Evolutionary conservation across 2,329 filamentous ascomycete species (phyloP).

Genomic region (Immersiporthe knoxdaviesiana): DNA sequence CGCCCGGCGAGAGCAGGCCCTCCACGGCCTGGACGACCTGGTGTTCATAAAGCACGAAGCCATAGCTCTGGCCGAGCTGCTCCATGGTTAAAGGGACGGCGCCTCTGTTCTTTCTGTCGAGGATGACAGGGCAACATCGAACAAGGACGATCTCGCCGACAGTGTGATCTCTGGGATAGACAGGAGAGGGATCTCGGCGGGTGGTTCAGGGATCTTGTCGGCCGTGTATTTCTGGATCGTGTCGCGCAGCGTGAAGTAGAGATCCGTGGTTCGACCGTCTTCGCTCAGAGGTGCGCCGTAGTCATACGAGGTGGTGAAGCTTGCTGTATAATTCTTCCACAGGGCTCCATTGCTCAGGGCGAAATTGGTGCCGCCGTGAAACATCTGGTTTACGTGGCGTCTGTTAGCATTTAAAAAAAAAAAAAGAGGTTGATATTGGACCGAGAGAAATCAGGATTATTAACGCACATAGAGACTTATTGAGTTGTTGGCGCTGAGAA

Average conservation of each 20-base stretch:
- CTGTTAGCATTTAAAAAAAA: neutral
- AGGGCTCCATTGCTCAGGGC: slow-evolving; percentile 51
- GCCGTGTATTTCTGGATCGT: slow-evolving; percentile 44
- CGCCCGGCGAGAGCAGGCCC: slow-evolving; percentile 46
- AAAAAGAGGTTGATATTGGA: no score
- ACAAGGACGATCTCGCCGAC: slow-evolving; percentile 43
- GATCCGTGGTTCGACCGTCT: slow-evolving; percentile 48
- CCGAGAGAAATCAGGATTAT: no score
- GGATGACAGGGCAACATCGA: slow-evolving; percentile 40
- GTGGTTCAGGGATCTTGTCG: slow-evolving; percentile 43
- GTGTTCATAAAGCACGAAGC: slow-evolving; percentile 49
- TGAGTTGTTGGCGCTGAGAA: slow-evolving; percentile 44
- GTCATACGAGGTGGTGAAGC: slow-evolving; percentile 53
- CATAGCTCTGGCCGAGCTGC: slow-evolving; percentile 47
- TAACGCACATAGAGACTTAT: slow-evolving; percentile 48
- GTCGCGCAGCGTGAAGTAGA: slow-evolving; percentile 47
- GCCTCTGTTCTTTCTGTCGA: slow-evolving; percentile 30
- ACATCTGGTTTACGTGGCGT: slow-evolving; percentile 40
- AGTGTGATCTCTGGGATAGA: slow-evolving; percentile 43
- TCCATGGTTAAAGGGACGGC: slow-evolving; percentile 50
- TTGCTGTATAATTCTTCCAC: slow-evolving; percentile 44
- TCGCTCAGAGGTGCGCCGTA: slow-evolving; percentile 55
- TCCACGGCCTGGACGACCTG: slow-evolving; percentile 32
- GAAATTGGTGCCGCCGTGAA: slow-evolving; percentile 57
- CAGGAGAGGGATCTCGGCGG: slow-evolving; percentile 38